A percentile compares a stretch with the other conserved stretches of the same genome.
phyloP scores from a whole-genome alignment of 768 basidiomycete species.

The Phaeotremella skinneri region DNA sequence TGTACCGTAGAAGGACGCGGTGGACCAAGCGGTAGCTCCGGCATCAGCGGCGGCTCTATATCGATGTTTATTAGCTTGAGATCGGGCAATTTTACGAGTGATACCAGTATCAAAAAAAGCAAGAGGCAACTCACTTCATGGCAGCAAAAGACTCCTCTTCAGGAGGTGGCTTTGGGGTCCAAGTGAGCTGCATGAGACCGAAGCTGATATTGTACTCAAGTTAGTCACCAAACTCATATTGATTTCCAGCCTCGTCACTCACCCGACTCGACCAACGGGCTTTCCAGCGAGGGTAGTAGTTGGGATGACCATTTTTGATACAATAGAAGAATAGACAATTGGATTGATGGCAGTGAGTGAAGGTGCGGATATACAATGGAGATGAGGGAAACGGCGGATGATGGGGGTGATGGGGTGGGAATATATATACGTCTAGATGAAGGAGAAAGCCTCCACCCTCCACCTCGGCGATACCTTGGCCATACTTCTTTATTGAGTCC shows the following conservation, averaged over 20 bases:
- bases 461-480: background rate
- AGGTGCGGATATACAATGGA: too few relatives aligned
- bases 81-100: slow-evolving; percentile 56
- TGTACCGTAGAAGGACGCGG: slow-evolving; percentile 63
- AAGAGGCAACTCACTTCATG: slow-evolving; percentile 57
- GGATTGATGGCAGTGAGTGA: too few relatives aligned
- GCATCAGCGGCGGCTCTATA: slow-evolving; percentile 48
- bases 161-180: slow-evolving; percentile 55
- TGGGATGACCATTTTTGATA: slow-evolving; percentile 24
- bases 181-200: slow-evolving; percentile 65
- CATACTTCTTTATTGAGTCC: too few relatives aligned
- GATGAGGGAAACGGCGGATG: too few relatives aligned
- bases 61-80: slow-evolving; percentile 19
- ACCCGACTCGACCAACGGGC: slow-evolving; percentile 36
- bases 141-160: slow-evolving; percentile 65
- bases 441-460: background rate
- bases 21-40: slow-evolving; percentile 44
- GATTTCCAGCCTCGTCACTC: slow-evolving; percentile 3
- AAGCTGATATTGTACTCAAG: background rate
- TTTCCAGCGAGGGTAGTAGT: slow-evolving; percentile 39
- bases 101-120: slow-evolving; percentile 48
- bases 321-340: too few relatives aligned
- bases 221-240: background rate
- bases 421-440: background rate
- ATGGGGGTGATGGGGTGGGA: background rate